Evolutionary conservation across 1,284 basidiomycete genomes (phyloP).

Genomic region (Fomitopsis betulina): DNA sequence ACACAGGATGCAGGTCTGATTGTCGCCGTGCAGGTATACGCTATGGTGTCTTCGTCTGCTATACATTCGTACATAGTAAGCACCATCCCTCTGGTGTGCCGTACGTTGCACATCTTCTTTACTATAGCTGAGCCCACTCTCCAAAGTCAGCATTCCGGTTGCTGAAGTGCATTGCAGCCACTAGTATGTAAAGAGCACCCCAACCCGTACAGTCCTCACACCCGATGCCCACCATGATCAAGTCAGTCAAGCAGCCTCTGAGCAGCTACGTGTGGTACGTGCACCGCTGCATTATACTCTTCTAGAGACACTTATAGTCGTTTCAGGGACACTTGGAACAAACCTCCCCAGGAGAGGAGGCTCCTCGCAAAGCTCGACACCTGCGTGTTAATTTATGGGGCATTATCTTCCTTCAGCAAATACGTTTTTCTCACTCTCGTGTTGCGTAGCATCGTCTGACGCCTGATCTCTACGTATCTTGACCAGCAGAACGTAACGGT

Average conservation of each 20-base stretch:
- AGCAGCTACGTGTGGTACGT: slow-evolving; percentile 21
- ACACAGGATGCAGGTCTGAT: no score
- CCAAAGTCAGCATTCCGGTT: no score
- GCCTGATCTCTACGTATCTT: slow-evolving; percentile 26
- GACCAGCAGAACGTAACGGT: slow-evolving; percentile 39
- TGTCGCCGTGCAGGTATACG: no score
- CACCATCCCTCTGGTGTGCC: no score
- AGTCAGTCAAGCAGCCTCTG: slow-evolving; percentile 10
- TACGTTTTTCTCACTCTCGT: slow-evolving; percentile 17
- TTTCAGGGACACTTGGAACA: slow-evolving; percentile 39
- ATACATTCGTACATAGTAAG: no score
- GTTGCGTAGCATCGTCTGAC: slow-evolving; percentile 7
- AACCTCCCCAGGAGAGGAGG: slow-evolving; percentile 34
- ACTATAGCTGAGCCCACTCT: no score
- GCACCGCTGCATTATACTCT: neutral
- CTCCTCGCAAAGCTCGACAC: slow-evolving; percentile 35
- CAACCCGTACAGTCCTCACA: neutral
- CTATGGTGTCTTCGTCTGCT: no score
- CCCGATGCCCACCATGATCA: neutral
- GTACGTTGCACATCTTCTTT: no score
- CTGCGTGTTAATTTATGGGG: slow-evolving; percentile 34
- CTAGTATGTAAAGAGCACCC: no score
- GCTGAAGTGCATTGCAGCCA: no score
- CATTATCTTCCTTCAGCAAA: slow-evolving; percentile 39
- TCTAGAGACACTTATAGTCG: neutral